Conservation (phyloP, 176 grass and related monocot species). For the Oryza glaberrima region DNA sequence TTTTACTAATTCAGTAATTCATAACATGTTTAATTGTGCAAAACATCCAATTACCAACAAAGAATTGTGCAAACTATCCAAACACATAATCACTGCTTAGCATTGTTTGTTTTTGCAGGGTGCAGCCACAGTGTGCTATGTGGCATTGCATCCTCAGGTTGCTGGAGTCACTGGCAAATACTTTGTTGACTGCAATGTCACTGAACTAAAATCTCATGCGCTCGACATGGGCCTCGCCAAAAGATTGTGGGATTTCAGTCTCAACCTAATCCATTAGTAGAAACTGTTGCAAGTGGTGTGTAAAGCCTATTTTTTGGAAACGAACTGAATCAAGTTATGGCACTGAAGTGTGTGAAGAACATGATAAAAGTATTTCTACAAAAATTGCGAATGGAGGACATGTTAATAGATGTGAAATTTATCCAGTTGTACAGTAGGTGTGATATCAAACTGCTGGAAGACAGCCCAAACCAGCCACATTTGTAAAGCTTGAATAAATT, state of each 20-base stretch:
- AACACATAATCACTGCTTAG: not conserved
- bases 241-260: conserved; percentile 67
- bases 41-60: not conserved
- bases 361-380: not conserved
- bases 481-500: not conserved
- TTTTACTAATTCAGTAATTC: not conserved
- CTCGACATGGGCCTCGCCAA: conserved; percentile 47
- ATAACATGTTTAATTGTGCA: not conserved
- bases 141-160: conserved; percentile 72
- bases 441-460: not conserved
- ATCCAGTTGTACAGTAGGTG: not conserved
- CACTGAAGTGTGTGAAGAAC: not conserved
- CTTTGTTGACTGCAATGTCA: conserved; percentile 54
- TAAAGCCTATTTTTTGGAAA: not conserved
- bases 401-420: not conserved
- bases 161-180: conserved; percentile 60
- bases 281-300: not conserved
- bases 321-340: not conserved
- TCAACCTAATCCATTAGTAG: conserved; percentile 43
- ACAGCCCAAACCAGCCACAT: not conserved
- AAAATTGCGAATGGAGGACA: not conserved
- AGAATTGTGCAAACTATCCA: not conserved
- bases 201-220: conserved; percentile 44
- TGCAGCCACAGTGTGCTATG: conserved; percentile 69
- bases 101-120: conserved; percentile 42